phyloP scores from a whole-genome alignment of 2,329 filamentous ascomycete genomes.

The Venturia aucupariae region DNA sequence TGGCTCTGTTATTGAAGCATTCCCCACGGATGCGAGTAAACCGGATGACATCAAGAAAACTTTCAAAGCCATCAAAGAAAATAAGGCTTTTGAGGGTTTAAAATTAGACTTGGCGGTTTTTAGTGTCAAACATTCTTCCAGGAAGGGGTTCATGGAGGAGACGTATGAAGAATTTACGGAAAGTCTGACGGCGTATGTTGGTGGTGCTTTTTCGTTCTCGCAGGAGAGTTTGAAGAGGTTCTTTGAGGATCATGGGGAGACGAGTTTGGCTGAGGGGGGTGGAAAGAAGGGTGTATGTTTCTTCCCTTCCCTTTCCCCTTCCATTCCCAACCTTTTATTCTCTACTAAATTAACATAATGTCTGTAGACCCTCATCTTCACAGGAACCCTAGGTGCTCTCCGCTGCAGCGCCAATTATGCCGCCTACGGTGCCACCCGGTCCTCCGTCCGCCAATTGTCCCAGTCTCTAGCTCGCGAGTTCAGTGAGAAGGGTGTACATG shows the following conservation, averaged over 20 bases:
- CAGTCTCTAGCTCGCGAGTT: slow-evolving; percentile 49
- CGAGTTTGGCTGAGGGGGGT: slow-evolving; percentile 36
- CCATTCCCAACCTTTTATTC: background rate
- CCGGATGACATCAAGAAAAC: slow-evolving; percentile 38
- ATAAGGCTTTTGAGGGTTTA: slow-evolving; percentile 39
- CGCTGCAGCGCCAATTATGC: slow-evolving; percentile 46
- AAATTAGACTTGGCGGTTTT: slow-evolving; percentile 46
- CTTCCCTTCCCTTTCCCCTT: background rate
- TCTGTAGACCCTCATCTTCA: slow-evolving; percentile 44
- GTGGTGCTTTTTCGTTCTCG: slow-evolving; percentile 46
- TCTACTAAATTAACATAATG: background rate
- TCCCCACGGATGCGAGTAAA: slow-evolving; percentile 40
- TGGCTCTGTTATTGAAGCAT: slow-evolving; percentile 40
- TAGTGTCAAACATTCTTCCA: slow-evolving; percentile 46
- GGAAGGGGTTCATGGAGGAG: slow-evolving; percentile 47
- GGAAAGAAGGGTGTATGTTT: slow-evolving; percentile 41
- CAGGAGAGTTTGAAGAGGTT: slow-evolving; percentile 44
- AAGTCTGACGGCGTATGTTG: slow-evolving; percentile 43
- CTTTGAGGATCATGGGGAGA: slow-evolving; percentile 43
- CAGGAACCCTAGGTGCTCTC: slow-evolving; percentile 45
- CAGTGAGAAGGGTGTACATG: slow-evolving; percentile 47
- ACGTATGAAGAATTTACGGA: slow-evolving; percentile 38
- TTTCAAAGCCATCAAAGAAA: slow-evolving; percentile 41
- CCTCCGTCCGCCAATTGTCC: slow-evolving; percentile 45
- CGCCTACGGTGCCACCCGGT: slow-evolving; percentile 45